Percentiles rank a stretch among this genome's conserved stretches.
Evolutionary conservation across 2,329 filamentous ascomycete genomes (phyloP).

Genomic region (Didymella arachidicola): DNA sequence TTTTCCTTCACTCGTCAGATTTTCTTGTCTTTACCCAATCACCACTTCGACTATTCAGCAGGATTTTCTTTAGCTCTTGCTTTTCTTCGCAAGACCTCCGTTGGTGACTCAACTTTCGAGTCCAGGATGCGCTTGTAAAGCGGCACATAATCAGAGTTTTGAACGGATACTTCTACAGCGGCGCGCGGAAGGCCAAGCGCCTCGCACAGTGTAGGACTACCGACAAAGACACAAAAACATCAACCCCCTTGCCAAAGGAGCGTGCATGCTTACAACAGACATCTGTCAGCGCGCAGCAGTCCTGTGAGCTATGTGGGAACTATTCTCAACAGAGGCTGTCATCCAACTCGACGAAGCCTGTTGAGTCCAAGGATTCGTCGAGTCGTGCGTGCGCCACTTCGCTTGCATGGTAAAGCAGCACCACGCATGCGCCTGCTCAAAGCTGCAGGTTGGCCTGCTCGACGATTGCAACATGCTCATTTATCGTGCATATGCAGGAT

Average conservation of each 20-base stretch:
- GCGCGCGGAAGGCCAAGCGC: not conserved
- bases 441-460: not conserved
- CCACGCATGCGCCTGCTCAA: not conserved
- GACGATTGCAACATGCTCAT: not conserved
- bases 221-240: not conserved
- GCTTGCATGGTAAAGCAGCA: constrained; percentile 17
- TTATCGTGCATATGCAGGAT: constrained; percentile 15
- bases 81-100: not conserved
- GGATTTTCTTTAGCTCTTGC: constrained; percentile 6
- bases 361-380: not conserved
- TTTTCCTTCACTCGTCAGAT: constrained; percentile 4
- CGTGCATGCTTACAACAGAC: constrained; percentile 2
- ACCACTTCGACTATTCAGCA: constrained; percentile 1
- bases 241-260: not conserved
- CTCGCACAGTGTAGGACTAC: not conserved
- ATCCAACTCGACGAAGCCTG: not conserved
- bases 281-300: constrained; percentile 8
- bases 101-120: constrained; percentile 9
- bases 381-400: constrained; percentile 5
- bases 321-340: not conserved
- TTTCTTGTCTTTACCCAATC: constrained; percentile 10
- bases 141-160: not conserved
- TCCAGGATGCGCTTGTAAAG: not conserved
- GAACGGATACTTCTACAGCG: not conserved
- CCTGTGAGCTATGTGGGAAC: not conserved